Evolutionary conservation across 805 yeast species (phyloP), one percentile per base, ranked within the genome.

Genomic region (Wickerhamiella siamensis): DNA sequence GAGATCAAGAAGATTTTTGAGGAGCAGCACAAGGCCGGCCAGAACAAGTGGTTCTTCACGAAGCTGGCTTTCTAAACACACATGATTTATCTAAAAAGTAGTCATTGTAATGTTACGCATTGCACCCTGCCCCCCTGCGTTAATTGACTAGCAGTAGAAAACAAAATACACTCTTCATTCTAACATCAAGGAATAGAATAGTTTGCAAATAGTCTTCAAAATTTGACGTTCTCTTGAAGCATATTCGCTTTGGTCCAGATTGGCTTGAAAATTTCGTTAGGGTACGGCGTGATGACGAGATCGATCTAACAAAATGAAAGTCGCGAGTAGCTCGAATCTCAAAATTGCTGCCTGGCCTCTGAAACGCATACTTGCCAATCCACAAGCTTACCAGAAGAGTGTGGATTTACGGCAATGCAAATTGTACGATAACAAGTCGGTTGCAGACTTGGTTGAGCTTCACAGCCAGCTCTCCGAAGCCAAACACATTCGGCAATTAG

Each of bases 1-100:
- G 87, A 79, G 66, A 84, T 91, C 70, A 91, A 84, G 83, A 83
- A 87, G 79, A 95, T 94, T 67, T 88, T 91, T 66, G 98, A 91
- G 76, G 95, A 88, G 75, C 84, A 86, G 79, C 94, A 88, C 78
- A 93, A 59, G 58, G 84, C 95, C 66, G 98, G 98, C 70, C 86
- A 91, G 82, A 88, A 88, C 87, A 87, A 86, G 75, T 91, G 98
- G 98, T 91, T 91, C 79, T 91, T 91, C 87, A 79, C 94, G 71
- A 91, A 91, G 76, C 80, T 83, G 68, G 78, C 80, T 74, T 83
- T 83, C 74, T 83, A 82, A 77, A 53, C 43, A 24, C 29, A 24
- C 29, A 38, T 38, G 41, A 53, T 51, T 51, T 50, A 49, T 49
- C 42, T 45, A 36, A 22, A 36, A 36, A 36, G 31, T 34, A 34